Conservation (phyloP, 2,329 filamentous ascomycete species). For the Talaromyces verruculosus region DNA sequence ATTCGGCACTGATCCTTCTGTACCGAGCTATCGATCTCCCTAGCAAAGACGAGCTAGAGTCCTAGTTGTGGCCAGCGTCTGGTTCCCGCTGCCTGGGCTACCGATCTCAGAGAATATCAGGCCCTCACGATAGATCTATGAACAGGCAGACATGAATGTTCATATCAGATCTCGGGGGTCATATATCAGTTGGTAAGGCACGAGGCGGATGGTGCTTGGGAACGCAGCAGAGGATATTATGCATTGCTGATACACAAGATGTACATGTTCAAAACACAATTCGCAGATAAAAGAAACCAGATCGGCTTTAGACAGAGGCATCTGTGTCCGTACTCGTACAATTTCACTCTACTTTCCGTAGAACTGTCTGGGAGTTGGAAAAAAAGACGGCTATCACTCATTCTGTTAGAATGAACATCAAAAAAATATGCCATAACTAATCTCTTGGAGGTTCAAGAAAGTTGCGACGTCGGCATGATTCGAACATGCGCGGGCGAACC, state of each 20-base stretch:
- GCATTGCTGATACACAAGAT: not conserved
- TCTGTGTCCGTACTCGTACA: not conserved
- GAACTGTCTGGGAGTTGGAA: too few relatives aligned
- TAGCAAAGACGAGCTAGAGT: constrained; percentile 38
- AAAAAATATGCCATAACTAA: too few relatives aligned
- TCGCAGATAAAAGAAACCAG: not conserved
- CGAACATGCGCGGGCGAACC: not conserved
- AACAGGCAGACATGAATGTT: not conserved
- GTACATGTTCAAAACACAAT: not conserved
- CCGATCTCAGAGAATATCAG: not conserved
- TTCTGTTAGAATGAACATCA: too few relatives aligned
- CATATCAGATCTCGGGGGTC: not conserved
- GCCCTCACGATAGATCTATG: not conserved
- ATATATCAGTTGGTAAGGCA: not conserved
- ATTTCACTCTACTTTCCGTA: not conserved
- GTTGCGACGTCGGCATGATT: not conserved
- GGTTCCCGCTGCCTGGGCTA: not conserved
- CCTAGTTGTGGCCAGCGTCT: not conserved
- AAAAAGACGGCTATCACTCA: too few relatives aligned
- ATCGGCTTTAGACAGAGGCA: not conserved
- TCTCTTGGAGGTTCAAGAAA: too few relatives aligned
- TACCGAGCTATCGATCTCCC: constrained; percentile 53
- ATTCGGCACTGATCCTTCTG: constrained; percentile 53
- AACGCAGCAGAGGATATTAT: not conserved
- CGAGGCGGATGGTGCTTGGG: not conserved